phyloP scores from a whole-genome alignment of 768 basidiomycete genomes.

The Podaxis pistillaris region DNA sequence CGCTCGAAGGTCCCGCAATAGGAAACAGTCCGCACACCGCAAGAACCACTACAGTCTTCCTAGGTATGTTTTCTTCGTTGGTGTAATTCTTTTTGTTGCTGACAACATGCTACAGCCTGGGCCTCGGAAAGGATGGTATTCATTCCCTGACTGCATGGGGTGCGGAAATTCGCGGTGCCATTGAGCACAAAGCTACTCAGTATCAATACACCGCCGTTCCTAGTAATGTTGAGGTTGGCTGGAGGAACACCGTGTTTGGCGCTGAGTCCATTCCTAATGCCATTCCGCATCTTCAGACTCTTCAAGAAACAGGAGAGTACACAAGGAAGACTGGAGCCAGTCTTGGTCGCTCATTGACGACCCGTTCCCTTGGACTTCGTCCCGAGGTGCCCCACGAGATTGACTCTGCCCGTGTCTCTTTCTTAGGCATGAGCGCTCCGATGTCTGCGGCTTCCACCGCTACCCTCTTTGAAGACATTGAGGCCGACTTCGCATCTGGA shows the following conservation, averaged over 20 bases:
- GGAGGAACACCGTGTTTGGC: conserved; percentile 49
- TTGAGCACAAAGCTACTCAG: conserved; percentile 42
- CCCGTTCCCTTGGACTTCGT: conserved; percentile 45
- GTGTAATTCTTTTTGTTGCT: neutral
- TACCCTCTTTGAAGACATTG: conserved; percentile 59
- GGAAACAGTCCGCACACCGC: conserved; percentile 54
- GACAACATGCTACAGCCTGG: conserved; percentile 42
- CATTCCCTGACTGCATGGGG: conserved; percentile 52
- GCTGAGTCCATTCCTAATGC: conserved; percentile 37
- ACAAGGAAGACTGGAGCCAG: conserved; percentile 15
- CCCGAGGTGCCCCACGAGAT: conserved; percentile 49
- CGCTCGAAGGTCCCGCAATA: conserved; percentile 33
- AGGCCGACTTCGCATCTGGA: conserved; percentile 39
- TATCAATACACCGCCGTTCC: conserved; percentile 32
- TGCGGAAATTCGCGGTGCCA: conserved; percentile 49
- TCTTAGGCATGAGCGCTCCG: conserved; percentile 39
- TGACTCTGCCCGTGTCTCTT: conserved; percentile 51
- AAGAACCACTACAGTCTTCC: conserved; percentile 66
- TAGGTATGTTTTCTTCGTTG: conserved; percentile 42
- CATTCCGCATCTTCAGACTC: conserved; percentile 32
- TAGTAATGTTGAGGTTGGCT: conserved; percentile 38
- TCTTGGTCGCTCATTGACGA: conserved; percentile 38
- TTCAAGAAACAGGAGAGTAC: conserved; percentile 40
- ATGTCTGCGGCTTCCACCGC: conserved; percentile 59
- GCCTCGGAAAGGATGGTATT: conserved; percentile 58